Evolutionary conservation across 495 filamentous ascomycete species (phyloP).

Genomic region (Penicillium verhagenii): DNA sequence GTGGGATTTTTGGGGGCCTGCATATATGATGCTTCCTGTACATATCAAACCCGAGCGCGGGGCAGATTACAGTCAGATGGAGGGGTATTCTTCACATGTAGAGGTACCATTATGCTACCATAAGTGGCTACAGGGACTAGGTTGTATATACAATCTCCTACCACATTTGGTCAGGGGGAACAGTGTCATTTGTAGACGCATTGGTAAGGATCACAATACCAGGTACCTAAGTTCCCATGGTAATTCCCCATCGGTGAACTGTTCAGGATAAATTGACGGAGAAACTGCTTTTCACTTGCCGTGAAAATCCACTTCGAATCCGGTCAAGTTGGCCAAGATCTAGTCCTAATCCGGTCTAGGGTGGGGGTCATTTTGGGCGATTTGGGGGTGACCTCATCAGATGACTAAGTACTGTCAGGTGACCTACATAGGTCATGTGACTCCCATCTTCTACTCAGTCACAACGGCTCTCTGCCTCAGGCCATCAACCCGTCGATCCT

Average conservation of each 20-base stretch:
- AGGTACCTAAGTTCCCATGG: neutral
- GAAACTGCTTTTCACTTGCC: constrained; percentile 26
- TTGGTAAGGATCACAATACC: neutral
- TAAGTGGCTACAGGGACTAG: too few relatives aligned
- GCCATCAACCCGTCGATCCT: too few relatives aligned
- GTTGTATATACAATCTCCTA: too few relatives aligned
- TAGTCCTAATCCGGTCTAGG: constrained; percentile 23
- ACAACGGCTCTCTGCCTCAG: neutral
- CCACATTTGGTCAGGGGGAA: neutral
- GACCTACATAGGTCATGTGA: neutral
- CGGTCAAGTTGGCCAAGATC: constrained; percentile 6
- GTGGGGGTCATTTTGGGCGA: too few relatives aligned
- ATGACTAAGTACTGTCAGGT: too few relatives aligned
- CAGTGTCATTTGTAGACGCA: neutral
- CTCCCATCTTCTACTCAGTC: neutral
- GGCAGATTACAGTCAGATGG: constrained; percentile 24
- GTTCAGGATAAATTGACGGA: constrained; percentile 26
- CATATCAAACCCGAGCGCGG: constrained; percentile 21
- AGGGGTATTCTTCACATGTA: constrained; percentile 29
- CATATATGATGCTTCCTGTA: neutral
- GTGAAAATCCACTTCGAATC: constrained; percentile 12
- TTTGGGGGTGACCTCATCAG: constrained; percentile 18
- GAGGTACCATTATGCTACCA: too few relatives aligned
- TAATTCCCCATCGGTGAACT: constrained; percentile 30
- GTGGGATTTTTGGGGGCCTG: neutral